phyloP scores from a whole-genome alignment of 2,329 filamentous ascomycete species.

The Colletotrichum paranaense region DNA sequence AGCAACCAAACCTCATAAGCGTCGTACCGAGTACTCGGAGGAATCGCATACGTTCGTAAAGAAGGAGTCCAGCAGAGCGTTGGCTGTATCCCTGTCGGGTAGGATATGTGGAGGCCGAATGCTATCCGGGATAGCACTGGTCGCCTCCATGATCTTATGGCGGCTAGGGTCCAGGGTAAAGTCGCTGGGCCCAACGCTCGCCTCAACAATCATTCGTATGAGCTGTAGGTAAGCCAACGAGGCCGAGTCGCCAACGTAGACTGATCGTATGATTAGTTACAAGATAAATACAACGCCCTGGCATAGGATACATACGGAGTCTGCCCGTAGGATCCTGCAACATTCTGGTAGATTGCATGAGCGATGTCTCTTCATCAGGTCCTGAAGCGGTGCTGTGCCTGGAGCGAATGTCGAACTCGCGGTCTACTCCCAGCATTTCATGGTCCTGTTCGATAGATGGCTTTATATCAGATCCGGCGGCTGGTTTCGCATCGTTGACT shows the following conservation, averaged over 20 bases:
- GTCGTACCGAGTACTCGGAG: background rate
- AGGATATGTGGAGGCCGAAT: slow-evolving; percentile 63
- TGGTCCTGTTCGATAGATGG: slow-evolving; percentile 26
- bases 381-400: slow-evolving; percentile 54
- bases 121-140: slow-evolving; percentile 58
- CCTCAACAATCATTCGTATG: slow-evolving; percentile 70
- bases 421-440: slow-evolving; percentile 11
- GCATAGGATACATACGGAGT: slow-evolving; percentile 55
- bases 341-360: slow-evolving; percentile 67
- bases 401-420: slow-evolving; percentile 40
- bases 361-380: slow-evolving; percentile 65
- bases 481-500: slow-evolving; percentile 19
- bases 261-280: slow-evolving; percentile 43
- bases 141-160: slow-evolving; percentile 67
- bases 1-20: background rate
- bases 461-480: slow-evolving; percentile 25
- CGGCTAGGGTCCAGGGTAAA: slow-evolving; percentile 69
- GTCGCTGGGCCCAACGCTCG: slow-evolving; percentile 61
- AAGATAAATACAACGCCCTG: background rate
- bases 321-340: slow-evolving; percentile 68
- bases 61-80: slow-evolving; percentile 67
- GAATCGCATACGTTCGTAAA: slow-evolving; percentile 65
- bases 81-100: slow-evolving; percentile 65
- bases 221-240: slow-evolving; percentile 70
- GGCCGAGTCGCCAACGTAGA: slow-evolving; percentile 73